Evolutionary conservation across 1,284 basidiomycete species (phyloP).

Genomic region (Peniophora sp.): DNA sequence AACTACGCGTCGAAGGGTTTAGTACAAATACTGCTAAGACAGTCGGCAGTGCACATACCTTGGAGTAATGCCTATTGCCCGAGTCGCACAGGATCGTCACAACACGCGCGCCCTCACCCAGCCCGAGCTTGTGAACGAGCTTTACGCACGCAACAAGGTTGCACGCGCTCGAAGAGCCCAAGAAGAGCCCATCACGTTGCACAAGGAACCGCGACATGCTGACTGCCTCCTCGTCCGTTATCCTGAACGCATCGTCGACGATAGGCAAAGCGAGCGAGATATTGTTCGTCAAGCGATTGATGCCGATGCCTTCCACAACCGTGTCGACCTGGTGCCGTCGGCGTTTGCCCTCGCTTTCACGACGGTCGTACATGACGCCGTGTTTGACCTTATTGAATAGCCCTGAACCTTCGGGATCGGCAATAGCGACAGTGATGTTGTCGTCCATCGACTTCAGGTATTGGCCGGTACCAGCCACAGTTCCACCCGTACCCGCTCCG

Average conservation of each 20-base stretch:
- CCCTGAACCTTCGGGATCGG: conserved; percentile 93
- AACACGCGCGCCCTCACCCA: conserved; percentile 56
- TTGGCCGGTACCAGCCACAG: conserved; percentile 79
- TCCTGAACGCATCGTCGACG: conserved; percentile 85
- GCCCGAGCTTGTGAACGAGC: conserved; percentile 63
- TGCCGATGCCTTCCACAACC: conserved; percentile 84
- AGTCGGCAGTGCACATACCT: conserved; percentile 40
- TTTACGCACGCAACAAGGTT: conserved; percentile 89
- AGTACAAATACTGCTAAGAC: conserved; percentile 32
- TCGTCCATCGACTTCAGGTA: conserved; percentile 71
- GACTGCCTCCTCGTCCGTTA: conserved; percentile 86
- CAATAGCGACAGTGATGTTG: conserved; percentile 65
- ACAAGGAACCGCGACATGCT: conserved; percentile 90
- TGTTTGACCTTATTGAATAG: conserved; percentile 92
- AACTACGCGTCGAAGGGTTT: not conserved
- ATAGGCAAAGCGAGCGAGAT: conserved; percentile 74
- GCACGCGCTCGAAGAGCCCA: conserved; percentile 95
- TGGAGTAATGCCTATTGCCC: conserved; percentile 81
- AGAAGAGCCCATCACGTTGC: conserved; percentile 84
- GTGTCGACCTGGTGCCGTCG: conserved; percentile 92
- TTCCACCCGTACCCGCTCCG: conserved; percentile 97
- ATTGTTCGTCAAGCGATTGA: conserved; percentile 83
- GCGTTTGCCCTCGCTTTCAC: conserved; percentile 93
- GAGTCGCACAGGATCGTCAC: conserved; percentile 89
- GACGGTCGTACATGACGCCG: conserved; percentile 90